phyloP scores from a whole-genome alignment of 179 eudicot species.

The Gypsophila paniculata region DNA sequence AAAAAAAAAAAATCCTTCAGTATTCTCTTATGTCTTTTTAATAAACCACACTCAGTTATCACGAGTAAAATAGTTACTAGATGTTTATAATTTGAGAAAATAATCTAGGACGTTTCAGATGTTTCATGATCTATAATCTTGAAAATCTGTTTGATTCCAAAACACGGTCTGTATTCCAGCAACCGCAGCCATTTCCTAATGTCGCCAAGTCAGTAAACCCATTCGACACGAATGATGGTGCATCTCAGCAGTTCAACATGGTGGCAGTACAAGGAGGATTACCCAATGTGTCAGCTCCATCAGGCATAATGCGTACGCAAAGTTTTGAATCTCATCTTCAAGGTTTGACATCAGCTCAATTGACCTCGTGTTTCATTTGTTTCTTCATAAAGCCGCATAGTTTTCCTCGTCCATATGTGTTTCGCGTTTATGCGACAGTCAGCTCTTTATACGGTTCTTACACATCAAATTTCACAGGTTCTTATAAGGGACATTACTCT shows the following conservation, averaged over 20 bases:
- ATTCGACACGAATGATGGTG: slow-evolving; percentile 49
- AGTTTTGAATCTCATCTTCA: slow-evolving; percentile 27
- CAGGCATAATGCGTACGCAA: slow-evolving; percentile 22
- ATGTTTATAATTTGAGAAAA: neutral
- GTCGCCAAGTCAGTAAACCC: slow-evolving; percentile 57
- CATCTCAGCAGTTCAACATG: slow-evolving; percentile 31
- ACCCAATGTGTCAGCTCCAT: slow-evolving; percentile 33
- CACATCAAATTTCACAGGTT: slow-evolving; percentile 37
- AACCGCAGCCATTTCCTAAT: slow-evolving; percentile 27
- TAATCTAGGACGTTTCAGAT: neutral
- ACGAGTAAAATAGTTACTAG: neutral
- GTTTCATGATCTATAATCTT: neutral
- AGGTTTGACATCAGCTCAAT: slow-evolving; percentile 27
- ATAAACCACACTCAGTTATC: neutral
- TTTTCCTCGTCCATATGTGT: too few species aligned
- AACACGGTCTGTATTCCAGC: slow-evolving; percentile 34
- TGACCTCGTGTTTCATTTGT: neutral
- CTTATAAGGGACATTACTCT: slow-evolving; percentile 36
- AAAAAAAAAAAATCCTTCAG: neutral
- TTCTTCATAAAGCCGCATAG: neutral
- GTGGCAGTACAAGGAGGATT: slow-evolving; percentile 64
- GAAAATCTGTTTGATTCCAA: neutral
- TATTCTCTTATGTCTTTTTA: too few species aligned
- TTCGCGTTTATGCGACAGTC: neutral
- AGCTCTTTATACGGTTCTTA: neutral